A percentile compares a stretch with the other conserved stretches of the same genome.
These are phyloP conservation scores for Hypoxylon sp. DNA, from an alignment of 2,329 filamentous ascomycete genomes.

Conservation along the genomic window DNA sequence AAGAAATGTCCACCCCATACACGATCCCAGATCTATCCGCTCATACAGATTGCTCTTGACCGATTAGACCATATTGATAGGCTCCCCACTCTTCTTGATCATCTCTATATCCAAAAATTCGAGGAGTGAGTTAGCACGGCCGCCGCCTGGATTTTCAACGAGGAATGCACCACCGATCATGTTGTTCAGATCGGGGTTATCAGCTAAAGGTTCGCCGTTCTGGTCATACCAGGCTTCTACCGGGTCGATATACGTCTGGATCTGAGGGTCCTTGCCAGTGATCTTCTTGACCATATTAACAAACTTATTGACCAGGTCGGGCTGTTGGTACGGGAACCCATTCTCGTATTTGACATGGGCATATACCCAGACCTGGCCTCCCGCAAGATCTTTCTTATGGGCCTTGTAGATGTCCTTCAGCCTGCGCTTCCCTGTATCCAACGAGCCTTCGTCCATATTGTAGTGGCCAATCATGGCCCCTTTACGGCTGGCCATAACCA, in stretches of 20 bases:
- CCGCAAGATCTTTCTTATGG: neutral
- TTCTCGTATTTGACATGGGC: neutral
- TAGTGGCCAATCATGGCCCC: constrained; percentile 10
- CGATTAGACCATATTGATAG: neutral
- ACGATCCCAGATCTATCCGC: neutral
- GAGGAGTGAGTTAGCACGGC: neutral
- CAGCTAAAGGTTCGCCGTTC: neutral
- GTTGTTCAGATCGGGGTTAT: neutral
- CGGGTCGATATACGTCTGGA: constrained; percentile 1
- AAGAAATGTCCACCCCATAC: neutral
- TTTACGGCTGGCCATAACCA: neutral
- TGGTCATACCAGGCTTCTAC: neutral
- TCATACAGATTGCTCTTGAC: neutral
- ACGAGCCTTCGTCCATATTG: neutral
- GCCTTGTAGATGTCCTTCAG: neutral
- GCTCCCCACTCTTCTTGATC: constrained; percentile 13
- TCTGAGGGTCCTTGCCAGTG: neutral
- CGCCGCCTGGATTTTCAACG: constrained; percentile 2
- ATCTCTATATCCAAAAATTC: neutral
- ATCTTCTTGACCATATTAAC: neutral
- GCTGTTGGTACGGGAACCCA: neutral
- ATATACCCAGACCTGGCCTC: constrained; percentile 1
- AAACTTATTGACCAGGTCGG: neutral
- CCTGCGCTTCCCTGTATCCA: neutral
- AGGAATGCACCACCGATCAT: constrained; percentile 1